phyloP scores from a whole-genome alignment of 2,329 filamentous ascomycete genomes.

The Fusarium chlamydosporum region DNA sequence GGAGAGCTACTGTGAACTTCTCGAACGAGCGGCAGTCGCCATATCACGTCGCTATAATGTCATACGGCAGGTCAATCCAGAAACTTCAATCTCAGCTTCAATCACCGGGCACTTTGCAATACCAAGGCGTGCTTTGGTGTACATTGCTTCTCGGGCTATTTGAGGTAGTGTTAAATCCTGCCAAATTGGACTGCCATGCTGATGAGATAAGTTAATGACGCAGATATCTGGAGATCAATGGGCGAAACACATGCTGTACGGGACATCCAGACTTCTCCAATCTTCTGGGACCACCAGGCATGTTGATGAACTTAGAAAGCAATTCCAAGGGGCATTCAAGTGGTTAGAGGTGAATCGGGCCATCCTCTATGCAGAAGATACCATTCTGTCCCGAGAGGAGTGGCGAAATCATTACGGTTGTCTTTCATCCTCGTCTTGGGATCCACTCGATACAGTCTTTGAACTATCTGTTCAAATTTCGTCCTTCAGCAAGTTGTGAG shows the following conservation, averaged over 20 bases:
- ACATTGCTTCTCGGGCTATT: slow-evolving; percentile 50
- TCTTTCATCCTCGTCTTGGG: rapidly evolving
- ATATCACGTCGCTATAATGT: slow-evolving; percentile 24
- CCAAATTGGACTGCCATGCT: neutral
- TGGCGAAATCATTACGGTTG: neutral
- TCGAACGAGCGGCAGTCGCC: neutral
- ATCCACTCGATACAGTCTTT: neutral
- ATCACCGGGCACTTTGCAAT: neutral
- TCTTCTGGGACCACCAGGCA: neutral
- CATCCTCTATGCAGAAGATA: slow-evolving; percentile 47
- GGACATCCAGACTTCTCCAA: slow-evolving; percentile 46
- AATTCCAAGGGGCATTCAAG: slow-evolving; percentile 43
- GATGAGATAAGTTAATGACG: slow-evolving; percentile 45
- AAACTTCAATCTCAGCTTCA: slow-evolving; percentile 29
- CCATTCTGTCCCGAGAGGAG: slow-evolving; percentile 29
- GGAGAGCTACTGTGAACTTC: slow-evolving; percentile 14
- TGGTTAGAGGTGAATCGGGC: slow-evolving; percentile 46
- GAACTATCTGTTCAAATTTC: slow-evolving; percentile 35
- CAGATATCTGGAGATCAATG: slow-evolving; percentile 47
- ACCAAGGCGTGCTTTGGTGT: slow-evolving; percentile 45
- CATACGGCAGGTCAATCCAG: slow-evolving; percentile 42
- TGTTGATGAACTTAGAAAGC: slow-evolving; percentile 9
- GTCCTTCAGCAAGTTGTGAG: slow-evolving; percentile 43
- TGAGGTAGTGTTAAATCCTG: slow-evolving; percentile 35
- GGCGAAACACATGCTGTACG: slow-evolving; percentile 51